Evolutionary conservation across 148 eudicot species (phyloP).

Genomic region (Fagopyrum tataricum): DNA sequence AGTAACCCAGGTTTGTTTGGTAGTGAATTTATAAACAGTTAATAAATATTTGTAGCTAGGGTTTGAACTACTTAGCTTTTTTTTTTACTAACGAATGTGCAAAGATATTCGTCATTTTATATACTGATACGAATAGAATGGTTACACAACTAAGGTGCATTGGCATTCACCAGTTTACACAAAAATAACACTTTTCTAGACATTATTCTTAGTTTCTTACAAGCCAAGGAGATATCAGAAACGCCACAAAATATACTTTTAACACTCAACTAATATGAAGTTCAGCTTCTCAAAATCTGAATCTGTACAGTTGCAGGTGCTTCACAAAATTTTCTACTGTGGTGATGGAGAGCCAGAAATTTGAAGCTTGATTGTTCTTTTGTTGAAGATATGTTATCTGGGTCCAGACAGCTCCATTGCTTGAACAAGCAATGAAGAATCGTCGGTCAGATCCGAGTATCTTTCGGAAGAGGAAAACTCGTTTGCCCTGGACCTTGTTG

Average conservation of each 20-base stretch:
- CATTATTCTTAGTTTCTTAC: constrained; percentile 12
- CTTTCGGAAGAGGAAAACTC: constrained; percentile 82
- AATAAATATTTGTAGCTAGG: neutral
- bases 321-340: neutral
- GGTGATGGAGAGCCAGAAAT: neutral
- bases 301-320: constrained; percentile 2
- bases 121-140: neutral
- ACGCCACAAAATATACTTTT: neutral
- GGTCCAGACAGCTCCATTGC: constrained; percentile 99
- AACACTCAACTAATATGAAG: neutral
- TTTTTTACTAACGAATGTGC: neutral
- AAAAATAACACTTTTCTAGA: constrained; percentile 7
- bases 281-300: constrained; percentile 1
- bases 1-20: neutral
- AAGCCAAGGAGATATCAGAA: neutral
- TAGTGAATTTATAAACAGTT: too few species aligned
- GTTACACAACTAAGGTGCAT: neutral
- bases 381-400: constrained; percentile 30
- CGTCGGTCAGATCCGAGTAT: constrained; percentile 90
- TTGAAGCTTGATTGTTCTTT: neutral
- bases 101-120: neutral
- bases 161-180: neutral
- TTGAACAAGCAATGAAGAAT: constrained; percentile 82
- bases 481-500: constrained; percentile 53
- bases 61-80: neutral